Evolutionary conservation across 2,329 filamentous ascomycete genomes (phyloP).

Genomic region (Hypoxylon sp.): DNA sequence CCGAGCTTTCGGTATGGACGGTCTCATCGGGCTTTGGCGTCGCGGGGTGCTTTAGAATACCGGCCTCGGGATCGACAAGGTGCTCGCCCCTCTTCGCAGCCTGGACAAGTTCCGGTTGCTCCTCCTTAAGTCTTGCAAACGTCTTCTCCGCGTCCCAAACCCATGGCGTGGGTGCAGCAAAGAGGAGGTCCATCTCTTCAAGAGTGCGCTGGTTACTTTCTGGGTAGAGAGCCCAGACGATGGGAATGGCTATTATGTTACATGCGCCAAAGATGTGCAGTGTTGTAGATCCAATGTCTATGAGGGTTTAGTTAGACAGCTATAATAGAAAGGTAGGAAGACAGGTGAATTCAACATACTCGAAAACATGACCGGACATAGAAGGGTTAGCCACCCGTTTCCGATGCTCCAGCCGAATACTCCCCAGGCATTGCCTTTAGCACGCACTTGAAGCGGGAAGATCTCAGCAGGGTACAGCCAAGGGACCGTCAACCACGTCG

Average conservation of each 20-base stretch:
- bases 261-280: slow-evolving; percentile 80
- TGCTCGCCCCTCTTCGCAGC: slow-evolving; percentile 51
- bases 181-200: slow-evolving; percentile 82
- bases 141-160: slow-evolving; percentile 79
- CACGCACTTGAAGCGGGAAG: slow-evolving; percentile 78
- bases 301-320: slow-evolving; percentile 23
- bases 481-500: slow-evolving; percentile 72
- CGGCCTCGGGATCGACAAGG: slow-evolving; percentile 51
- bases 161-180: slow-evolving; percentile 76
- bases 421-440: slow-evolving; percentile 82
- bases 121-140: slow-evolving; percentile 73
- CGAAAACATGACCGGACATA: slow-evolving; percentile 51
- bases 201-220: slow-evolving; percentile 81
- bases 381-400: slow-evolving; percentile 70
- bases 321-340: background rate
- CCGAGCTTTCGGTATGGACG: slow-evolving; percentile 35
- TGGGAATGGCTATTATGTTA: slow-evolving; percentile 75
- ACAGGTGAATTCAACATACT: slow-evolving; percentile 48
- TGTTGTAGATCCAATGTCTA: slow-evolving; percentile 76
- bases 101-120: slow-evolving; percentile 67
- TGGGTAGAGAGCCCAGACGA: slow-evolving; percentile 81
- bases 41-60: slow-evolving; percentile 31
- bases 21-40: slow-evolving; percentile 21
- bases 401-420: slow-evolving; percentile 84
- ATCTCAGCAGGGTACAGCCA: slow-evolving; percentile 81